Base-by-base conservation (phyloP, 108 stramenopile genomes). In the Heterococcus sp. region DNA sequence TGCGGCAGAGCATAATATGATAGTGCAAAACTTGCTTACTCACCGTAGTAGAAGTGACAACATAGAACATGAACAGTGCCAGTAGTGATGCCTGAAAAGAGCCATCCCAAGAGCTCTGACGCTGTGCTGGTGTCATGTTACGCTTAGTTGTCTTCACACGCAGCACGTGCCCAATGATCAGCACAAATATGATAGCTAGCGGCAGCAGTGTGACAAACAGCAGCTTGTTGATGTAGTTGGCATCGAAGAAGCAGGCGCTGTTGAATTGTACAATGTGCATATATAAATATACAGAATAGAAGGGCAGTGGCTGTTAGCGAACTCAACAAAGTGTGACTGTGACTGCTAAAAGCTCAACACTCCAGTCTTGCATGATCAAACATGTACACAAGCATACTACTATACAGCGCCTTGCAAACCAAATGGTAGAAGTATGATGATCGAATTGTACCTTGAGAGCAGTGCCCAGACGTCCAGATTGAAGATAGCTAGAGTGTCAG, bases 391-490 rank as follows among this genome's bases (percentile, higher is more conserved):
- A n/a, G n/a, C n/a, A n/a, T n/a, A n/a, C n/a, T n/a, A n/a, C n/a
- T n/a, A n/a, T n/a, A n/a, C n/a, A n/a, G n/a, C n/a, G n/a, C n/a
- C n/a, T n/a, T n/a, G n/a, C n/a, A n/a, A n/a, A n/a, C n/a, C n/a
- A n/a, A n/a, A n/a, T n/a, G n/a, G n/a, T n/a, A n/a, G n/a, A n/a
- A n/a, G n/a, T n/a, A n/a, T n/a, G n/a, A n/a, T n/a, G n/a, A n/a
- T n/a, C n/a, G n/a, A n/a, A 58, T 58, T 21, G 46, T 21, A 58
- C 79, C 72, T 72, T 38, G 36, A 73, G n/a, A 81, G 36, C 14
- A 81, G 31, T 38, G 72, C 79, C 79, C 79, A 81, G 58, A 81
- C 72, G 72, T 81, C 65, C 32, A 81, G 71, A 39, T 70, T 81
- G 79, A 81, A 71, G 27, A 72, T 38, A 27, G 38, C 64, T 1